Evolutionary conservation across 768 basidiomycete genomes (phyloP).

Genomic region (Coprinopsis strossmayeri): DNA sequence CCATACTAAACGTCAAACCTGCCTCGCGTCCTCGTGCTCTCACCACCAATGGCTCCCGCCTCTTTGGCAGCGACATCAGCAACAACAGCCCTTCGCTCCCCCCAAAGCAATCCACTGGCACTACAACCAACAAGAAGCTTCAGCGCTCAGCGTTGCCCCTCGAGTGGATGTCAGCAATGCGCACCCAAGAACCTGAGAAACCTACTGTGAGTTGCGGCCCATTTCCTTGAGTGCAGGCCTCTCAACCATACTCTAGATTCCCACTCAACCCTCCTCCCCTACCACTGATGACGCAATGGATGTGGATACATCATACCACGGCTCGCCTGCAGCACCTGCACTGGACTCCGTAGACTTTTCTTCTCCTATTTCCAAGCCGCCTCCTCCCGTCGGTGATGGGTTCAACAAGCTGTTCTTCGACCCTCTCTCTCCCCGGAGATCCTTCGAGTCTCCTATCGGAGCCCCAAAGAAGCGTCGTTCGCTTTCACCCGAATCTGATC

Average conservation of each 20-base stretch:
- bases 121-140: constrained; percentile 43
- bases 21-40: constrained; percentile 55
- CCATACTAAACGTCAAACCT: constrained; percentile 13
- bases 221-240: background rate
- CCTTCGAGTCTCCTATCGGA: constrained; percentile 38
- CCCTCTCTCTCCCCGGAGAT: constrained; percentile 42
- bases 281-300: constrained; percentile 74
- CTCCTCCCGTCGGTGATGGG: constrained; percentile 44
- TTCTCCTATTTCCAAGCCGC: constrained; percentile 36
- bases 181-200: constrained; percentile 18
- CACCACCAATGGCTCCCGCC: constrained; percentile 49
- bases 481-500: constrained; percentile 44
- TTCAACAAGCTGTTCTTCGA: constrained; percentile 60
- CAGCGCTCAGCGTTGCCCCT: constrained; percentile 59
- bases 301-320: constrained; percentile 53
- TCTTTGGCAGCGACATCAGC: constrained; percentile 72
- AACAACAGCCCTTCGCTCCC: constrained; percentile 34
- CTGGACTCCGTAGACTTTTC: constrained; percentile 23
- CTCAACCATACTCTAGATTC: constrained; percentile 5
- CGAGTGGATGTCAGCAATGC: constrained; percentile 45
- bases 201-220: constrained; percentile 20
- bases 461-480: constrained; percentile 50
- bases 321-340: constrained; percentile 19
- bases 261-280: constrained; percentile 35
- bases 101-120: constrained; percentile 21